Percentiles rank a stretch among this genome's conserved stretches.
phyloP scores from a whole-genome alignment of 192 early-diverging fungal genomes.

The Podila minutissima region DNA sequence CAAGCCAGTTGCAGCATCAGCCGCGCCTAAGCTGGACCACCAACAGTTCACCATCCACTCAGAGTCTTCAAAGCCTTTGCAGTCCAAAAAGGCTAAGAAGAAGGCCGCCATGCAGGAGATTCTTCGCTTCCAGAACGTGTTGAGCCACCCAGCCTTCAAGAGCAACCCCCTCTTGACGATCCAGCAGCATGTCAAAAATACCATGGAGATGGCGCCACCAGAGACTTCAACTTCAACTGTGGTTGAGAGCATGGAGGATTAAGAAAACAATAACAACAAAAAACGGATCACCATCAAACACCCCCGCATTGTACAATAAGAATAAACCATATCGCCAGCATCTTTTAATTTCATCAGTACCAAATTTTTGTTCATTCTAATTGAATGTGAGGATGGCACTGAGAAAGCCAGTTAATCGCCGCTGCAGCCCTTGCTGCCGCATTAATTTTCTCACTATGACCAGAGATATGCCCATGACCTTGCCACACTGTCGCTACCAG shows the following conservation, averaged over 20 bases:
- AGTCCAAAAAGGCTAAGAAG: slow-evolving; percentile 64
- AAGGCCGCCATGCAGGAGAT: slow-evolving; percentile 75
- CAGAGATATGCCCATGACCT: too few species aligned
- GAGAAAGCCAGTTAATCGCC: too few species aligned
- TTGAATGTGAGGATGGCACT: too few species aligned
- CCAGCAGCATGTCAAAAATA: slow-evolving; percentile 79
- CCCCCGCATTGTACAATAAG: too few species aligned
- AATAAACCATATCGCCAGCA: too few species aligned
- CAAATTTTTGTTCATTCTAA: too few species aligned
- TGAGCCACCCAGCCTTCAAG: slow-evolving; percentile 77
- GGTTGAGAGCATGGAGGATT: slow-evolving; percentile 40
- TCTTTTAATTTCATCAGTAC: too few species aligned
- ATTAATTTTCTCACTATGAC: too few species aligned
- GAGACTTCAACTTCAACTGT: slow-evolving; percentile 6
- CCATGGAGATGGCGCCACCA: slow-evolving; percentile 57
- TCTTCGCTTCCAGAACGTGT: slow-evolving; percentile 75
- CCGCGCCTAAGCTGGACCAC: slow-evolving; percentile 9
- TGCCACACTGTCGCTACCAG: too few species aligned
- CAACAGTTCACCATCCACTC: slow-evolving; percentile 40
- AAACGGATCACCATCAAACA: background rate
- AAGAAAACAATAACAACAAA: background rate
- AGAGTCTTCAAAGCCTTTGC: slow-evolving; percentile 36
- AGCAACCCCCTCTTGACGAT: slow-evolving; percentile 77
- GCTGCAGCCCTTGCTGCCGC: too few species aligned
- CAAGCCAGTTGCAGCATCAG: slow-evolving; percentile 20